phyloP scores from a whole-genome alignment of 352 stramenopile species.

The Pythium dissotocum region DNA sequence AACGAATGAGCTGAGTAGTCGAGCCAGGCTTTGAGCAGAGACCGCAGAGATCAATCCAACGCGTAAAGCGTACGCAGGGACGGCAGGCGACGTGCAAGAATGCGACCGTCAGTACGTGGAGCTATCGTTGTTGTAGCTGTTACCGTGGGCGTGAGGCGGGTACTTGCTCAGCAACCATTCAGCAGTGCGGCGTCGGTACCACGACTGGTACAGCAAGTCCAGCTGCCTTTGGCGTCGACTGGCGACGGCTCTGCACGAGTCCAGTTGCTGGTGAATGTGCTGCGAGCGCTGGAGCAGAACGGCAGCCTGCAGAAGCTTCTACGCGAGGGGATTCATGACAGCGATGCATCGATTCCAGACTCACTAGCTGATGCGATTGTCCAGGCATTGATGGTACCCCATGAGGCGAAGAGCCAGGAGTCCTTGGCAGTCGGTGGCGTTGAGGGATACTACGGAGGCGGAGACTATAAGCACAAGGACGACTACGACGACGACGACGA shows the following conservation, averaged over 20 bases:
- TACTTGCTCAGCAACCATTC: not conserved
- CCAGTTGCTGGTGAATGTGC: slow-evolving; percentile 16
- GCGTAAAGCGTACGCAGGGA: not conserved
- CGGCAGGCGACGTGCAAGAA: no score
- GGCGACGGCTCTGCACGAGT: not conserved
- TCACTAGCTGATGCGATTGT: slow-evolving; percentile 5
- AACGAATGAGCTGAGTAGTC: not conserved
- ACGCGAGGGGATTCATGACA: not conserved
- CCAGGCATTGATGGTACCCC: not conserved
- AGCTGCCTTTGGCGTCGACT: not conserved
- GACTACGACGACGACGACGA: slow-evolving; percentile 13
- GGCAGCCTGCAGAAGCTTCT: slow-evolving; percentile 2
- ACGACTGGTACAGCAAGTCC: not conserved
- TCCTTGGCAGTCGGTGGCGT: not conserved
- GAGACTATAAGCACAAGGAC: slow-evolving; percentile 7
- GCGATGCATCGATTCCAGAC: slow-evolving; percentile 14
- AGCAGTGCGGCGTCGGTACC: not conserved
- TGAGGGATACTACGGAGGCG: slow-evolving; percentile 2
- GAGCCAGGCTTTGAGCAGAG: no score
- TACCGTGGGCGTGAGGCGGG: not conserved
- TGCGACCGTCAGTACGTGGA: no score
- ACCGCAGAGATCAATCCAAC: not conserved
- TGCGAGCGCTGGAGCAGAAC: slow-evolving; percentile 13
- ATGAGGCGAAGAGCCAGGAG: not conserved
- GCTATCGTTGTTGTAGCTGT: not conserved